These are phyloP conservation scores for Ophiostoma sp. DNA, from an alignment of 2,329 filamentous ascomycete genomes.

Conservation along the genomic window DNA sequence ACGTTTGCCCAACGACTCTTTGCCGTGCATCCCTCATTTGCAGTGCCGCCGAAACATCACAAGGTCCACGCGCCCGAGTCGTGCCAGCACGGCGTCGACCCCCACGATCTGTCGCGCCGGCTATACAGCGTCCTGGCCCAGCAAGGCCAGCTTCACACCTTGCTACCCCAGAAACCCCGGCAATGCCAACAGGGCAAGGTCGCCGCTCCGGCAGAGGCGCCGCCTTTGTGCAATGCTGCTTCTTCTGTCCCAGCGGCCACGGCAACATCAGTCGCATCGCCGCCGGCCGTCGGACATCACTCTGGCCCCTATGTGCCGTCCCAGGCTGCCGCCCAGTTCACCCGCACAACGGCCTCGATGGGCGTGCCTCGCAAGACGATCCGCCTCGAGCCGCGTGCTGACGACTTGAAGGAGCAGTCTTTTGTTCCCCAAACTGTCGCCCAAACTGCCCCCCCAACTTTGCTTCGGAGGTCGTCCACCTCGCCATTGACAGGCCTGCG, in stretches of 20 bases:
- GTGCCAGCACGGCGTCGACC: constrained; percentile 39
- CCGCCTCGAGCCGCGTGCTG: neutral
- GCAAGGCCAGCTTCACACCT: constrained; percentile 36
- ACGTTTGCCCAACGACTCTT: neutral
- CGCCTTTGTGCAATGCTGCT: too few relatives aligned
- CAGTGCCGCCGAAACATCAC: neutral
- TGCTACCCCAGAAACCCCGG: neutral
- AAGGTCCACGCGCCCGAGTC: neutral
- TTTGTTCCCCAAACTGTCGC: neutral
- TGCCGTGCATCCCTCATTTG: neutral
- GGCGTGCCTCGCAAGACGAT: neutral
- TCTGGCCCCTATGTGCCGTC: constrained; percentile 45
- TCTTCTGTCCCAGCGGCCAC: neutral
- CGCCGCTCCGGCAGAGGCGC: neutral
- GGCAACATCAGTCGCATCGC: neutral
- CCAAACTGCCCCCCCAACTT: too few relatives aligned
- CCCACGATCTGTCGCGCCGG: constrained; percentile 51
- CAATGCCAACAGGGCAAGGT: neutral
- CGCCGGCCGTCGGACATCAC: neutral
- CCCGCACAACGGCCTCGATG: constrained; percentile 45
- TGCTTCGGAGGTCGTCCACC: neutral
- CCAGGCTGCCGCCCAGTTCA: constrained; percentile 52
- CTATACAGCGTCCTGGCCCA: constrained; percentile 48
- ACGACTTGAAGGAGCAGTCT: neutral
- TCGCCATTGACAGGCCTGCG: constrained; percentile 1